phyloP scores from a whole-genome alignment of 495 filamentous ascomycete species.

The Hypoxylon fragiforme region DNA sequence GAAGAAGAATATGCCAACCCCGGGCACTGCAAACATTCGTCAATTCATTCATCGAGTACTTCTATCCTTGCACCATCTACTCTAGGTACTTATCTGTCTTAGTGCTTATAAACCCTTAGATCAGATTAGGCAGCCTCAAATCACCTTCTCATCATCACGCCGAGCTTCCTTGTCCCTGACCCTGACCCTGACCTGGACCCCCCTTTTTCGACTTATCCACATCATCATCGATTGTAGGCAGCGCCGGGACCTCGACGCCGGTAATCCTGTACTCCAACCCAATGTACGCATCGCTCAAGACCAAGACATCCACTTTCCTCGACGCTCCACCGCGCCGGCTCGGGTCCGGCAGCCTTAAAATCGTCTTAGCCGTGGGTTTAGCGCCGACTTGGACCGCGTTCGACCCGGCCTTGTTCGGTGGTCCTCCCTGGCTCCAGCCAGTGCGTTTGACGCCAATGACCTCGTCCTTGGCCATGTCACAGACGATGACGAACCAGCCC shows the following conservation, averaged over 20 bases:
- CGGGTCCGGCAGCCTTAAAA: conserved; percentile 64
- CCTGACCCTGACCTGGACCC: background rate
- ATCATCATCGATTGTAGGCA: conserved; percentile 42
- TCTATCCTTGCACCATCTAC: too few relatives aligned
- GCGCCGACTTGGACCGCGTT: conserved; percentile 34
- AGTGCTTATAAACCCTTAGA: too few relatives aligned
- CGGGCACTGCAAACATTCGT: too few relatives aligned
- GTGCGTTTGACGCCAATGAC: conserved; percentile 83
- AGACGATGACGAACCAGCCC: conserved; percentile 84
- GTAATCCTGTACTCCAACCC: conserved; percentile 71
- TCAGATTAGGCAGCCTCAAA: background rate
- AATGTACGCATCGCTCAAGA: conserved; percentile 85
- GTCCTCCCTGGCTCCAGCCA: conserved; percentile 60
- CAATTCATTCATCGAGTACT: background rate
- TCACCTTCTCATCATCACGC: background rate
- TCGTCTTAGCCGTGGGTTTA: conserved; percentile 51
- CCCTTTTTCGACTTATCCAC: conserved; percentile 38
- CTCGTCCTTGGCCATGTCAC: conserved; percentile 67
- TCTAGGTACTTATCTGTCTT: too few relatives aligned
- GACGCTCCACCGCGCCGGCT: conserved; percentile 34
- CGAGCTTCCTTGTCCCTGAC: background rate
- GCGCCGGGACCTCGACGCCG: conserved; percentile 55
- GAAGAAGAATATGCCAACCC: too few relatives aligned
- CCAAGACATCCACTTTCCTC: conserved; percentile 66
- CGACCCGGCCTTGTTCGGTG: conserved; percentile 22